Evolutionary conservation across 305 asterid species (phyloP), one percentile per base, ranked within the genome.

Genomic region (Fraxinus angustifolia): DNA sequence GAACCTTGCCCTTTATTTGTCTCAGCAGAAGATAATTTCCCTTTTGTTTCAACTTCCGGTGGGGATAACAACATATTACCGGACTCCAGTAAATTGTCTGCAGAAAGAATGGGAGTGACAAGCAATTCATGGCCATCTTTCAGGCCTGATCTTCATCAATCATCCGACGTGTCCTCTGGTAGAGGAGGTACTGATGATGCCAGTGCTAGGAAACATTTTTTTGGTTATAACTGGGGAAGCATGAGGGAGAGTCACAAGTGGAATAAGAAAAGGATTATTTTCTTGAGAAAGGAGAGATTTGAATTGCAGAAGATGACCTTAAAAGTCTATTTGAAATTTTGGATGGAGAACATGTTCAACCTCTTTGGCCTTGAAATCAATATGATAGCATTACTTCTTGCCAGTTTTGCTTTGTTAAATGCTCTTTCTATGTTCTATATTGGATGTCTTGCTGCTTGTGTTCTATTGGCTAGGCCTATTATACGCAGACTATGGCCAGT

Each of bases 331-430:
- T 88, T 96, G 88, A 96, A 90, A 87, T 96, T 91, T 88, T 93
- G 99, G 99, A 85, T 88, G 73, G 99, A 96, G 87, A 96, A 96
- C 89, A 88, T 96, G 97, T 96, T 92, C 89, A 96, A 90, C 86
- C 97, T 96, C 80, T 94, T 94, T 80, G 99, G 99, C 82, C 98
- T 96, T 81, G 98, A 96, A 95, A 94, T 96, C 86, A 93, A 91
- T 85, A 96, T 96, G 99, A 83, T 93, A 23, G 95, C 91, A 40
- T 87, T 96, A 80, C 90, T 96, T 73, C 88, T 96, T 79, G 92
- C 99, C 82, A 96, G 99, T 89, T 96, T 96, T 85, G 98, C 98
- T 62, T 84, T 94, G 87, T 87, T 96, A 36, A 96, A 96, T 85
- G 96, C 92, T 34, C 71, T 93, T 87, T 96, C 99, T 45, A 82